Evolutionary conservation across 768 basidiomycete species (phyloP), one percentile per base, ranked within the genome.

Genomic region (Xerocomellus chrysenteron): DNA sequence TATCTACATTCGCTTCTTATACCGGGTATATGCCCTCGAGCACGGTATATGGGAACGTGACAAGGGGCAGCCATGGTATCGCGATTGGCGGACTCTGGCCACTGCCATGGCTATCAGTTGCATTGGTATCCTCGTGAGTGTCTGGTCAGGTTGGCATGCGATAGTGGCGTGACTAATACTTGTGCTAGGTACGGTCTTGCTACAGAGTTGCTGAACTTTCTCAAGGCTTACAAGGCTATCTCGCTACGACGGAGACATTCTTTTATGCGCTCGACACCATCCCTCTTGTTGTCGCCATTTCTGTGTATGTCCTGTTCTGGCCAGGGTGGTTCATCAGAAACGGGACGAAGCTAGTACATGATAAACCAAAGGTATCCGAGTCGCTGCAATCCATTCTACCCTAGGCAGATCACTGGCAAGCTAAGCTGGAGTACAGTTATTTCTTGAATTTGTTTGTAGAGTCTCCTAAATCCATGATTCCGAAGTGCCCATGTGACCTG

Each of bases 251-350:
- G 5, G 87, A 90, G 67, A 68, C 65, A 4, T 82, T 78, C 61
- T 88, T 91, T 68, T 91, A 88, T 65, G 80, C 73, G 2, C 74
- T 90, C 39, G 84, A 92, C 66, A 81, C 86, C 0, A 74, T 88
- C 5, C 88, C 87, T 9, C 75, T 89, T 9, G 78, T 85, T 56
- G 65, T 89, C 32, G 85, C 86, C 26, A 79, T 85, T 42, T 69
- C 68, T 0, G 72, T 82, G 14, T 88, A 86, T 61, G 72, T 80
- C 17, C 63, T 74, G 14, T 83, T 86, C 67, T 91, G 87, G 86
- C 88, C 86, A 4, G 84, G 85, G 7, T 68, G 79, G 58, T 81
- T 82, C 63, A 83, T 84, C 19, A 28, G 28, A 1, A 50, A 32
- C 7, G 28, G 4, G 19, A 37, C 12, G 11, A 13, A 24, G 14